phyloP scores from a whole-genome alignment of 2,329 filamentous ascomycete species.

The Passalora sequoiae region DNA sequence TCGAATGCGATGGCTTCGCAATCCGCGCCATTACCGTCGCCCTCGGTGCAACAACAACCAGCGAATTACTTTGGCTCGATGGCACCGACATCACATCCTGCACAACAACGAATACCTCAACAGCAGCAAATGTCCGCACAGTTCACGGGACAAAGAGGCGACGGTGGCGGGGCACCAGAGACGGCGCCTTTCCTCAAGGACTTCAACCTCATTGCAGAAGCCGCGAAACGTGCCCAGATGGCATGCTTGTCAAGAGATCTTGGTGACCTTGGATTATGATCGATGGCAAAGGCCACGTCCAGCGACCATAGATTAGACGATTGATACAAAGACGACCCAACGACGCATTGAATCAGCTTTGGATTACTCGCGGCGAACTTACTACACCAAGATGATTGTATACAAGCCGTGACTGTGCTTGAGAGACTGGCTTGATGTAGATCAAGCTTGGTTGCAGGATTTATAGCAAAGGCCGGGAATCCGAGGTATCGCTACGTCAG shows the following conservation, averaged over 20 bases:
- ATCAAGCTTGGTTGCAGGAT: too few relatives aligned
- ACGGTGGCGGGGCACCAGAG: conserved; percentile 34
- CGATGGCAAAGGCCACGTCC: neutral
- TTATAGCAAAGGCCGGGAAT: too few relatives aligned
- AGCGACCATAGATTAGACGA: conserved; percentile 1
- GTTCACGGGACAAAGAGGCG: conserved; percentile 31
- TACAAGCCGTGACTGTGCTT: too few relatives aligned
- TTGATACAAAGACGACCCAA: neutral
- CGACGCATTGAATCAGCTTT: too few relatives aligned
- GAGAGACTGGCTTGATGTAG: too few relatives aligned
- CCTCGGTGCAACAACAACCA: conserved; percentile 28
- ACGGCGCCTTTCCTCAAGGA: conserved; percentile 67
- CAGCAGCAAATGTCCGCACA: conserved; percentile 25
- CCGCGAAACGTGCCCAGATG: conserved; percentile 87
- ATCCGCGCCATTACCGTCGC: conserved; percentile 34
- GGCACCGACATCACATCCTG: conserved; percentile 28
- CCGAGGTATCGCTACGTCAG: too few relatives aligned
- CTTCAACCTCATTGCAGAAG: conserved; percentile 82
- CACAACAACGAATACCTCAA: conserved; percentile 28
- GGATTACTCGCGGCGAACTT: too few relatives aligned
- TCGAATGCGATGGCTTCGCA: conserved; percentile 26
- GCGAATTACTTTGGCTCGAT: conserved; percentile 32
- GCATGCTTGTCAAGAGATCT: conserved; percentile 83
- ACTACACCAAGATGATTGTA: too few relatives aligned
- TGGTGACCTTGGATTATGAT: conserved; percentile 56